Evolutionary conservation across 208 protist genomes (phyloP).

Genomic region (Herpetomonas tarakana): DNA sequence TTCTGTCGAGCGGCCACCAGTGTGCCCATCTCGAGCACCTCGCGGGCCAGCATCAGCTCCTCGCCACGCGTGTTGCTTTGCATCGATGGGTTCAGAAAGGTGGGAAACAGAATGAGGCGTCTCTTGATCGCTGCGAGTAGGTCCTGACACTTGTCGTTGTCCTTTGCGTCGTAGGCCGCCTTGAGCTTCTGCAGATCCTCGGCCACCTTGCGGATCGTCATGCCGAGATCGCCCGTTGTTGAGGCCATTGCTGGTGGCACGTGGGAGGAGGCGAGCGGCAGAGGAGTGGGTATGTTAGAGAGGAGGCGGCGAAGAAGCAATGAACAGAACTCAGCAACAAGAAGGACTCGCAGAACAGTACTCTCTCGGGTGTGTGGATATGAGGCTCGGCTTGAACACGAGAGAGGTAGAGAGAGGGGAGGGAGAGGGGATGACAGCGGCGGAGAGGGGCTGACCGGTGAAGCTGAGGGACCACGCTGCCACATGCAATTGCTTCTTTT

Average conservation of each 20-base stretch:
- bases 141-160: slow-evolving; percentile 43
- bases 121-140: slow-evolving; percentile 66
- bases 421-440: too few relatives aligned
- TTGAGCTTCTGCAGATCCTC: slow-evolving; percentile 79
- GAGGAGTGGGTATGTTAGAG: neutral
- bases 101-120: slow-evolving; percentile 85
- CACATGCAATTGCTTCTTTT: neutral
- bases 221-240: slow-evolving; percentile 32
- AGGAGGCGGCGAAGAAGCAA: neutral
- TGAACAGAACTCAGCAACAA: neutral
- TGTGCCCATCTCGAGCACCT: slow-evolving; percentile 82
- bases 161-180: slow-evolving; percentile 54
- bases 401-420: too few relatives aligned
- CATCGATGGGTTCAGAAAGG: slow-evolving; percentile 74
- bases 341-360: too few relatives aligned
- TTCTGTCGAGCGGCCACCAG: slow-evolving; percentile 73
- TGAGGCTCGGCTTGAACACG: too few relatives aligned
- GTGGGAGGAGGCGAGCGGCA: neutral
- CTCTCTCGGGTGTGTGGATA: too few relatives aligned
- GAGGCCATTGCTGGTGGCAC: slow-evolving; percentile 5
- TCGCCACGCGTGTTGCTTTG: slow-evolving; percentile 64
- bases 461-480: neutral
- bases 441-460: neutral
- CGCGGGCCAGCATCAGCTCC: slow-evolving; percentile 81
- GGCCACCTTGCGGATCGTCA: slow-evolving; percentile 65